phyloP scores from a whole-genome alignment of 768 basidiomycete genomes.

The Termitomyces heimii region DNA sequence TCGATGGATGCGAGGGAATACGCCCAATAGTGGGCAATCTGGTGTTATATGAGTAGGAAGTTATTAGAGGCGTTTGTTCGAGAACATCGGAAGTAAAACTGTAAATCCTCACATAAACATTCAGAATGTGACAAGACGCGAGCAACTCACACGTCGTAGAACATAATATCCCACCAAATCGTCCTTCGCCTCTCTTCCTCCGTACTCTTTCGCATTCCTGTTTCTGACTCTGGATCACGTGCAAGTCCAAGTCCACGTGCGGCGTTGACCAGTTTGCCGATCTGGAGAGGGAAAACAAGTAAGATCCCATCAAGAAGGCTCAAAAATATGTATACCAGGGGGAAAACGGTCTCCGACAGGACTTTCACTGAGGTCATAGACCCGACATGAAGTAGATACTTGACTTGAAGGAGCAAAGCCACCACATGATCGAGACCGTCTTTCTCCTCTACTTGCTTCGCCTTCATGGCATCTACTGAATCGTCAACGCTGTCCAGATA shows the following conservation, averaged over 20 bases:
- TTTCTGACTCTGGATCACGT: constrained; percentile 49
- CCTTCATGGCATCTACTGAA: neutral
- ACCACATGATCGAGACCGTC: constrained; percentile 47
- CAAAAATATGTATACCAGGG: constrained; percentile 28
- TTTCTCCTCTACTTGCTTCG: constrained; percentile 15
- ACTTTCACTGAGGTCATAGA: neutral
- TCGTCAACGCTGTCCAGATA: neutral
- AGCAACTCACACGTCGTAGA: constrained; percentile 57
- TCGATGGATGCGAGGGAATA: neutral
- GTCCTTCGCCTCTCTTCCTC: constrained; percentile 17
- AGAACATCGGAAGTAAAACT: constrained; percentile 70
- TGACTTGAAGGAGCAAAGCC: constrained; percentile 52
- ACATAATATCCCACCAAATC: constrained; percentile 79
- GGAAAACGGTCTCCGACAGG: constrained; percentile 24
- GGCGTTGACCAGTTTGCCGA: constrained; percentile 65
- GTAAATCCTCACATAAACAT: neutral
- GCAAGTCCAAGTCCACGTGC: constrained; percentile 61
- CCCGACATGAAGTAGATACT: constrained; percentile 23
- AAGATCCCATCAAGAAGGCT: neutral
- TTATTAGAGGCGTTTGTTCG: constrained; percentile 56
- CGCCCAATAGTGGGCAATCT: constrained; percentile 46
- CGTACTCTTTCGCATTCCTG: neutral
- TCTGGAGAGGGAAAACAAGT: constrained; percentile 26
- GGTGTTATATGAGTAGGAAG: constrained; percentile 48
- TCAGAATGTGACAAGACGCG: constrained; percentile 22